Base-by-base conservation (phyloP, 768 basidiomycete genomes). In the Termitomyces titanicus region DNA sequence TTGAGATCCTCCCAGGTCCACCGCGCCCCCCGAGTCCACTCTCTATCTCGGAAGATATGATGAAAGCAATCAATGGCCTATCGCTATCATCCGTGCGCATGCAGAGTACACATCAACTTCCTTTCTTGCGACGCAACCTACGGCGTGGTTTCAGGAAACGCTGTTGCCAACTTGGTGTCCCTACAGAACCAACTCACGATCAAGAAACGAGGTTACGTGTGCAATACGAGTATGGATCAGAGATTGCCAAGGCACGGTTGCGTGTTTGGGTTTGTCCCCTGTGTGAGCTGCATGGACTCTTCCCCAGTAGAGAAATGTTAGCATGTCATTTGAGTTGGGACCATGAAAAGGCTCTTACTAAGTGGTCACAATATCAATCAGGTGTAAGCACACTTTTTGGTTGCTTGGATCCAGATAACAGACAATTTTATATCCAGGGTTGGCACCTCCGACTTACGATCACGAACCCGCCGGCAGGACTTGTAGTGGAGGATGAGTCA, bases 41-140 rank as follows among this genome's bases (percentile, higher is more conserved):
- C 10, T 15, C 43, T 49, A 17, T 43, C 24, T 17, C 47, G 22
- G 25, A 53, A 29, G 56, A 65, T 2, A 66, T 82, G 40, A 35
- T 78, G 27, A 54, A 66, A 5, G 70, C 69, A 12, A 55, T 79
- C 12, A 69, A 76, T 49, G 55, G 56, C 12, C 53, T 77, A 17
- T 66, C 67, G 0, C 61, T 68, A 1, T 56, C 70, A 1, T 60
- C 64, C 3, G 55, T 73, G 40, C 72, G 71, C 18, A 70, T 81
- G 66, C 74, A 74, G 34, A 64, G 63, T 22, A 68, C 70, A 11
- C 59, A 57, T 15, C 71, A 70, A 48, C 72, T 86, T 5, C 86
- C 86, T 0, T 88, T 88, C 63, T 70, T 85, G 20, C 69, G 65
- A 25, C 79, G 82, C 11, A 82, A 80, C 59, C 61, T 88, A 17